Conservation (phyloP, 1,284 basidiomycete genomes). For the Serendipita sp. region DNA sequence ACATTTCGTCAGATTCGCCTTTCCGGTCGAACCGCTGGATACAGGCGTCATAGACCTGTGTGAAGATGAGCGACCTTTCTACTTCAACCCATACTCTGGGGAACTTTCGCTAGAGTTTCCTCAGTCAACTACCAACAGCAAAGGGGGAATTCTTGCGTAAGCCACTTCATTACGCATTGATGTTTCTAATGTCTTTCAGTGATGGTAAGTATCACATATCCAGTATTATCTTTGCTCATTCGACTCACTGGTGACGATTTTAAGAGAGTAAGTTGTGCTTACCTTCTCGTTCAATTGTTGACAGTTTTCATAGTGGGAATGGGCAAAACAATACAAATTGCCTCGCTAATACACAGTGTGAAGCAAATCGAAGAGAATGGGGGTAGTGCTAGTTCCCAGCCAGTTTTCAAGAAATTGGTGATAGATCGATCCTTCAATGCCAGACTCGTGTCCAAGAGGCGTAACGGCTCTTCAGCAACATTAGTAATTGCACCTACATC, state of each 20-base stretch:
- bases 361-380: slow-evolving; percentile 21
- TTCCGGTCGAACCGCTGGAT: slow-evolving; percentile 40
- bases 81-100: slow-evolving; percentile 89
- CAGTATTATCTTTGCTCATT: background rate
- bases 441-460: slow-evolving; percentile 17
- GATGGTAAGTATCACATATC: slow-evolving; percentile 33
- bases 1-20: slow-evolving; percentile 43
- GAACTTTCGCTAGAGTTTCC: slow-evolving; percentile 84
- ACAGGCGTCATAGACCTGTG: slow-evolving; percentile 51
- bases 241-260: background rate
- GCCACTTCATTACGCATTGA: slow-evolving; percentile 22
- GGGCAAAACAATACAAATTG: slow-evolving; percentile 96
- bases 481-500: slow-evolving; percentile 90
- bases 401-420: slow-evolving; percentile 39
- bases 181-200: slow-evolving; percentile 21
- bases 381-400: slow-evolving; percentile 14
- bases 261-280: slow-evolving; percentile 32
- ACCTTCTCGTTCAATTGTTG: background rate
- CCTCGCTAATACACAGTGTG: slow-evolving; percentile 69
- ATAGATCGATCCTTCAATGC: slow-evolving; percentile 47
- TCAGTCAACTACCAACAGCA: slow-evolving; percentile 60
- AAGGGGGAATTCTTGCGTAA: slow-evolving; percentile 79
- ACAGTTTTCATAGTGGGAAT: slow-evolving; percentile 56
- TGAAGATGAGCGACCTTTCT: slow-evolving; percentile 57
- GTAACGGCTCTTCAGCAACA: slow-evolving; percentile 42